phyloP scores from a whole-genome alignment of 2,329 filamentous ascomycete genomes.

The Fusarium musae region DNA sequence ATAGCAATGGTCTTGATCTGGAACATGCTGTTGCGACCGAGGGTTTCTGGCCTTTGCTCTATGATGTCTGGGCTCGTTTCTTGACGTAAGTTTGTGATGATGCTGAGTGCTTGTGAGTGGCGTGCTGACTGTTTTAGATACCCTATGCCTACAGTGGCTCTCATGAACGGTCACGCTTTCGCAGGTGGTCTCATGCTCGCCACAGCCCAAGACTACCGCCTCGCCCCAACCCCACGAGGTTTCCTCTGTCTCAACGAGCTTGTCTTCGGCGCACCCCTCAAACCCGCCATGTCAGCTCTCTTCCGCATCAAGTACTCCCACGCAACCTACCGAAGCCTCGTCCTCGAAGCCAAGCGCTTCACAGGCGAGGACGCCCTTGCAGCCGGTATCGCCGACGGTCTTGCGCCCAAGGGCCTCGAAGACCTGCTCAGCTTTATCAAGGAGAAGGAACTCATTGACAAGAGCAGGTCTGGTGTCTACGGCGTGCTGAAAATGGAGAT shows the following conservation, averaged over 20 bases:
- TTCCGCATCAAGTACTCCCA: conserved; percentile 76
- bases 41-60: conserved; percentile 72
- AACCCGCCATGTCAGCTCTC: conserved; percentile 77
- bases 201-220: conserved; percentile 85
- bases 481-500: conserved; percentile 79
- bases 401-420: conserved; percentile 69
- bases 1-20: conserved; percentile 84
- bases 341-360: conserved; percentile 80
- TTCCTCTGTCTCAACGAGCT: conserved; percentile 85
- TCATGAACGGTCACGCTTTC: conserved; percentile 84
- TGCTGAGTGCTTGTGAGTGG: neutral
- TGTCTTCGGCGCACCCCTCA: conserved; percentile 80
- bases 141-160: conserved; percentile 84
- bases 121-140: conserved; percentile 54
- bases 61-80: conserved; percentile 72
- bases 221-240: conserved; percentile 77
- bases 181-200: conserved; percentile 84
- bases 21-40: conserved; percentile 69
- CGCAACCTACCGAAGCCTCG: conserved; percentile 69
- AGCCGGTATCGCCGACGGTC: conserved; percentile 73
- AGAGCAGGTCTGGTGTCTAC: conserved; percentile 74
- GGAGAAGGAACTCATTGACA: conserved; percentile 68
- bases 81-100: conserved; percentile 44
- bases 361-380: conserved; percentile 70
- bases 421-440: conserved; percentile 70